phyloP scores from a whole-genome alignment of 2,329 filamentous ascomycete genomes.

The Cryphonectria nitschkei region DNA sequence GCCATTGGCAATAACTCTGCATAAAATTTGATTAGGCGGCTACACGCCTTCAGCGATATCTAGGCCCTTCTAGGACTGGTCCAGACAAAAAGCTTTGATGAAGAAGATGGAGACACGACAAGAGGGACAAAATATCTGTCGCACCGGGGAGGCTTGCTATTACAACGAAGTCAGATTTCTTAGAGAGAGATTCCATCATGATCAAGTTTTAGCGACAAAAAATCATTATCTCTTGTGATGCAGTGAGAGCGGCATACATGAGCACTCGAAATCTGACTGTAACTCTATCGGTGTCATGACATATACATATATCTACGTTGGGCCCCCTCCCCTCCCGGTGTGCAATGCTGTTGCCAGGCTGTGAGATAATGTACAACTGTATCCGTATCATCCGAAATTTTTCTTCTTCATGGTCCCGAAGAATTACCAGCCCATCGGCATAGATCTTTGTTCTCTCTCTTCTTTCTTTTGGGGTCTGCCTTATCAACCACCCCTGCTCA shows the following conservation, averaged over 20 bases:
- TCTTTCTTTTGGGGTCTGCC: not conserved
- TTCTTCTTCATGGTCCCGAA: not conserved
- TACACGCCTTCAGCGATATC: not conserved
- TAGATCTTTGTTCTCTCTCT: no score
- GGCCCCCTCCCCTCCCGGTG: not conserved
- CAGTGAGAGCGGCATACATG: not conserved
- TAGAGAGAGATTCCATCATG: constrained; percentile 9
- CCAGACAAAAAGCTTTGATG: constrained; percentile 19
- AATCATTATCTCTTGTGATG: not conserved
- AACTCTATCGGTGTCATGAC: not conserved
- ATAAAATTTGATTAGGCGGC: constrained; percentile 12
- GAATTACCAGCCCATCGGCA: not conserved
- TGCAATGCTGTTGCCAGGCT: not conserved
- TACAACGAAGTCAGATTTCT: constrained; percentile 2
- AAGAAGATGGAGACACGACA: constrained; percentile 15
- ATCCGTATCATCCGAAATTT: not conserved
- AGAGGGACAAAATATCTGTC: constrained; percentile 17
- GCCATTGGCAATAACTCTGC: constrained; percentile 23
- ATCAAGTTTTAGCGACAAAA: not conserved
- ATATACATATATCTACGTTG: not conserved
- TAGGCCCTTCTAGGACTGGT: constrained; percentile 8
- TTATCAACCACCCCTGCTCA: not conserved
- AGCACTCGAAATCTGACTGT: not conserved
- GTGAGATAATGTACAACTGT: not conserved
- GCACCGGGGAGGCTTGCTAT: constrained; percentile 17